phyloP scores from a whole-genome alignment of 768 basidiomycete species.

The Tylopilus cervinicoccineus region DNA sequence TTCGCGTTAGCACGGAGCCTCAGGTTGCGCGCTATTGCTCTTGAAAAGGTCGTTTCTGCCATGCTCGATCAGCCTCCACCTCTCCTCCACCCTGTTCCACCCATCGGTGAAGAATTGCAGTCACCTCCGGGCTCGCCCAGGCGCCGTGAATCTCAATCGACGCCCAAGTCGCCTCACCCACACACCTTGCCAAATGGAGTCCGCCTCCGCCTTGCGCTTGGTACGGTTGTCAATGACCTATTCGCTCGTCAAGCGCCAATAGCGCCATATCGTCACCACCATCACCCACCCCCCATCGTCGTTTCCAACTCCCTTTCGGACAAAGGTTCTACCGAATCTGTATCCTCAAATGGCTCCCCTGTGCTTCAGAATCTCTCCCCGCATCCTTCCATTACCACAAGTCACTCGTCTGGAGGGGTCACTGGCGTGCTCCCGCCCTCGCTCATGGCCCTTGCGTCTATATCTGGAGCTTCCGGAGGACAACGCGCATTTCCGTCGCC shows the following conservation, averaged over 20 bases:
- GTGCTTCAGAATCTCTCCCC: conserved; percentile 20
- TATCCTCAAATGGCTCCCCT: conserved; percentile 22
- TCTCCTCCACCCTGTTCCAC: conserved; percentile 47
- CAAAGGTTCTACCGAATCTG: conserved; percentile 21
- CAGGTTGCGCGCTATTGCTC: conserved; percentile 70
- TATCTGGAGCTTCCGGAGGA: conserved; percentile 19
- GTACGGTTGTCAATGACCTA: conserved; percentile 76
- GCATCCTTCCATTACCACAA: conserved; percentile 21
- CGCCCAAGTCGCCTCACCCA: conserved; percentile 39
- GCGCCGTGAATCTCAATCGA: conserved; percentile 22
- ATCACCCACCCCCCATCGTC: conserved; percentile 34
- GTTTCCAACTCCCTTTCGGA: conserved; percentile 26
- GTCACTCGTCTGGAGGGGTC: conserved; percentile 13
- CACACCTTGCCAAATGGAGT: conserved; percentile 79
- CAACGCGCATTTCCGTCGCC: conserved; percentile 7
- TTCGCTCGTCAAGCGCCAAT: conserved; percentile 67
- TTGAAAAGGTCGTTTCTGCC: conserved; percentile 76
- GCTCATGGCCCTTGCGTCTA: conserved; percentile 26
- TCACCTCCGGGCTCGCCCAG: conserved; percentile 52
- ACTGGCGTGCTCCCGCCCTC: conserved; percentile 28
- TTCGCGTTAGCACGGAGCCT: conserved; percentile 58
- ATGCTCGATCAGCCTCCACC: conserved; percentile 81
- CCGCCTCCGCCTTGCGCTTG: conserved; percentile 68
- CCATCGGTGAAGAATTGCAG: conserved; percentile 46
- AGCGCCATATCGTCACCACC: conserved; percentile 32